Base-by-base conservation (phyloP, 139 green algal species). In the Chlorella sp. region DNA sequence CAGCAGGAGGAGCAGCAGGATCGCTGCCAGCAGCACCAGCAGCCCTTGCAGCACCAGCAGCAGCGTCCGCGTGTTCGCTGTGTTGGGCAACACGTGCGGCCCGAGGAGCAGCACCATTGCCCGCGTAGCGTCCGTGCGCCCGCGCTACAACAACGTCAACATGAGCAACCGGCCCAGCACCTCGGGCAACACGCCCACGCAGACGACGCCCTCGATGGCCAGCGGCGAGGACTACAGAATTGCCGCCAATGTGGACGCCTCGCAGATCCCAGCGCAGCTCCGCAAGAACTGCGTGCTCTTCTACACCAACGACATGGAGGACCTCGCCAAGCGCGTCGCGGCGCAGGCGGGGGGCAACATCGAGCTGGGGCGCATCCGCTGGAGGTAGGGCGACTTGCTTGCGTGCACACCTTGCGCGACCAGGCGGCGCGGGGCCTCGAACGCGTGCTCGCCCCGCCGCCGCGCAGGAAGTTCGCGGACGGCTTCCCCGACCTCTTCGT, bases 401-500 rank as follows among this genome's bases (percentile, higher is more conserved):
- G 60, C 60, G 60, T 22, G 60, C 60, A 31, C 60, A 6, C 60
- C 24, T 29, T 67, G 26, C 26, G n/a, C 17, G 60, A 67, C 17
- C 17, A 14, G 20, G 5, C 60, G 14, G 20, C 49, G 14, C 20
- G 14, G 14, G 31, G 29, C 27, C 63, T 29, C 31, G 5, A 26
- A 14, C 22, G 14, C 22, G 17, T 17, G 6, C 22, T 67, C n/a
- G n/a, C n/a, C n/a, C n/a, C n/a, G n/a, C n/a, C n/a, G n/a, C 17
- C 42, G 26, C 22, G 10, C 88, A 93, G 88, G 81, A 83, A 79
- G 17, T 99, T 98, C 74, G 81, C 89, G 3, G 95, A 99, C 70
- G 95, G 95, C 35, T 99, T 98, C 69, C 95, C 95, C n/a, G 95
- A 99, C 78, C 81, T 99, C n/a, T 98, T 97, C 78, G 89, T 99